Conservation (phyloP, 2,329 filamentous ascomycete species). For the Torrubiellomyces zombiae region DNA sequence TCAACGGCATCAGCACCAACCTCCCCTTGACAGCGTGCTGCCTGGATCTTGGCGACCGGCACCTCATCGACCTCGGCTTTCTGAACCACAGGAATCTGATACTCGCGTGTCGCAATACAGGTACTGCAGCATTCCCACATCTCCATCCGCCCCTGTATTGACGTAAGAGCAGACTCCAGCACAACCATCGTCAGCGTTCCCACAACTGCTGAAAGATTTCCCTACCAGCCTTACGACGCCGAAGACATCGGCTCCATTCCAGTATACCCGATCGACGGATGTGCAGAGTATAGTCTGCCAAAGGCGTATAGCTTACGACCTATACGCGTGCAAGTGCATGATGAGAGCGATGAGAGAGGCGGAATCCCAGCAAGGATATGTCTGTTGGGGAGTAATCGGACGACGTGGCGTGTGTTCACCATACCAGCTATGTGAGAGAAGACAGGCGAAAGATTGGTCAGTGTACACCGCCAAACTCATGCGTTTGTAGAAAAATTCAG, state of each 20-base stretch:
- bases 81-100: constrained; percentile 45
- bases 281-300: constrained; percentile 12
- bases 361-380: constrained; percentile 32
- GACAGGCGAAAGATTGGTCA: too few relatives aligned
- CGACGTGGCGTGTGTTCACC: constrained; percentile 29
- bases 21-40: constrained; percentile 20
- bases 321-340: constrained; percentile 34
- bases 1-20: constrained; percentile 41
- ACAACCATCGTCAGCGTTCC: constrained; percentile 17
- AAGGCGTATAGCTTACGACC: constrained; percentile 16
- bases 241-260: constrained; percentile 3
- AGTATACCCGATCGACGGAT: constrained; percentile 5
- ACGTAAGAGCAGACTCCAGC: too few relatives aligned
- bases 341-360: constrained; percentile 24
- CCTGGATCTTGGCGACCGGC: constrained; percentile 23
- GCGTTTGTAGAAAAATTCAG: too few relatives aligned
- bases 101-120: constrained; percentile 31
- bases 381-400: constrained; percentile 29
- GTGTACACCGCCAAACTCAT: too few relatives aligned
- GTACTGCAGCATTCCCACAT: too few relatives aligned
- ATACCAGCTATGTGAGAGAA: too few relatives aligned
- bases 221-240: constrained; percentile 20
- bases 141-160: too few relatives aligned
- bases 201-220: constrained; percentile 17
- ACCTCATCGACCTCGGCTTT: constrained; percentile 50